A percentile compares a stretch with the other conserved stretches of the same genome.
Evolutionary conservation across 176 grass and related monocot species (phyloP).

Genomic region (Carex pumila): DNA sequence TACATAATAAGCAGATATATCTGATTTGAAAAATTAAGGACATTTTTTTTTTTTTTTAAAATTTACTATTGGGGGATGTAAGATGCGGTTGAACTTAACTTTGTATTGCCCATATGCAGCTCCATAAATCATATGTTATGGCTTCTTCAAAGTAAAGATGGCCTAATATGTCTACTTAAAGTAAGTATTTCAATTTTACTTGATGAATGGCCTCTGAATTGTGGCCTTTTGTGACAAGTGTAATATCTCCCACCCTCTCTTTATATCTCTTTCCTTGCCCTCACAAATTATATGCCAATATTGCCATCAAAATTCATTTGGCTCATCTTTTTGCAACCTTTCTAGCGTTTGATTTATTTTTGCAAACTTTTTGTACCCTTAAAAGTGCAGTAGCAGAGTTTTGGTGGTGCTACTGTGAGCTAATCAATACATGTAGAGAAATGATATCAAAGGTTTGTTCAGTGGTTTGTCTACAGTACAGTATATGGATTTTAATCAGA

Average conservation of each 20-base stretch:
- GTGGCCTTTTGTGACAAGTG: not conserved
- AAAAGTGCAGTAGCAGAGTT: not conserved
- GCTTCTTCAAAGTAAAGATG: slow-evolving; percentile 27
- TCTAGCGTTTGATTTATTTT: not conserved
- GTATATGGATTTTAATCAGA: too few species aligned
- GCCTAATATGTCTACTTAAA: slow-evolving; percentile 16
- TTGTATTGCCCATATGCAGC: slow-evolving; percentile 20
- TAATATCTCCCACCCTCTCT: not conserved
- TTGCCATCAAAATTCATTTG: not conserved
- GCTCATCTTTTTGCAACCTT: not conserved
- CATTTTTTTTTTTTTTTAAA: too few species aligned
- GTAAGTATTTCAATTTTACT: slow-evolving; percentile 15
- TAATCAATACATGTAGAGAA: not conserved
- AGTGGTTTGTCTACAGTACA: not conserved
- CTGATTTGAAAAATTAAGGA: slow-evolving; percentile 4
- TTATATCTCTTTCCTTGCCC: not conserved
- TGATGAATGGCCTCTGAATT: not conserved
- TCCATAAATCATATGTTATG: slow-evolving; percentile 16
- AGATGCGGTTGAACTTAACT: slow-evolving; percentile 23
- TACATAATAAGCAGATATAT: not conserved
- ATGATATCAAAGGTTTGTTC: not conserved
- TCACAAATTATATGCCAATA: slow-evolving; percentile 8
- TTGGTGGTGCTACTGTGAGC: not conserved
- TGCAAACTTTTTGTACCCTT: not conserved
- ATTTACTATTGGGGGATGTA: slow-evolving; percentile 1